phyloP scores from a whole-genome alignment of 306 rosid genomes.

The Hippophae gyantsensis region DNA sequence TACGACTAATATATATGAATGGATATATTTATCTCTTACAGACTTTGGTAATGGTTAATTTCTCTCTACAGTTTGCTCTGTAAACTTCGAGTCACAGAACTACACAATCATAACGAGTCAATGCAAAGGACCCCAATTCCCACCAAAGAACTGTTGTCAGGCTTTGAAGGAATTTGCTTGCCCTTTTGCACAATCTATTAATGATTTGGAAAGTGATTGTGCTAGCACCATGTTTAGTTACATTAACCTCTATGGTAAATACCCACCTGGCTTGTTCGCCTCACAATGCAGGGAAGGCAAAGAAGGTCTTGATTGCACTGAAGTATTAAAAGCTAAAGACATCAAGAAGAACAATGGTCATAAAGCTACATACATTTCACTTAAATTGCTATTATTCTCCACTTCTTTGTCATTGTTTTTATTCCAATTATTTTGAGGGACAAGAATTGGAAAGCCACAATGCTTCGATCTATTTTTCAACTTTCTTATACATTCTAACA shows the following conservation, averaged over 20 bases:
- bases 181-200: constrained; percentile 32
- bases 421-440: too few relatives aligned
- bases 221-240: constrained; percentile 74
- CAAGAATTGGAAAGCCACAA: too few relatives aligned
- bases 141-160: constrained; percentile 47
- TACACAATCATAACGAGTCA: constrained; percentile 75
- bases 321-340: neutral
- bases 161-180: constrained; percentile 86
- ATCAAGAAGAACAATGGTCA: too few relatives aligned
- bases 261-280: constrained; percentile 85
- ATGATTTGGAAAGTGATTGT: constrained; percentile 45
- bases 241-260: constrained; percentile 73
- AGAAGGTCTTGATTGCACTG: constrained; percentile 50
- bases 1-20: too few relatives aligned
- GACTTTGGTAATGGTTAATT: neutral
- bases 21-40: too few relatives aligned
- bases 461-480: too few relatives aligned
- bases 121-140: constrained; percentile 85
- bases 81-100: constrained; percentile 59
- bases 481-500: too few relatives aligned
- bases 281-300: constrained; percentile 55
- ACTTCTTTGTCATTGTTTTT: too few relatives aligned
- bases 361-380: too few relatives aligned
- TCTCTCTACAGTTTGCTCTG: constrained; percentile 42
- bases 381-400: too few relatives aligned